Conservation (phyloP, 2,329 filamentous ascomycete genomes). For the Colletotrichum sp. region DNA sequence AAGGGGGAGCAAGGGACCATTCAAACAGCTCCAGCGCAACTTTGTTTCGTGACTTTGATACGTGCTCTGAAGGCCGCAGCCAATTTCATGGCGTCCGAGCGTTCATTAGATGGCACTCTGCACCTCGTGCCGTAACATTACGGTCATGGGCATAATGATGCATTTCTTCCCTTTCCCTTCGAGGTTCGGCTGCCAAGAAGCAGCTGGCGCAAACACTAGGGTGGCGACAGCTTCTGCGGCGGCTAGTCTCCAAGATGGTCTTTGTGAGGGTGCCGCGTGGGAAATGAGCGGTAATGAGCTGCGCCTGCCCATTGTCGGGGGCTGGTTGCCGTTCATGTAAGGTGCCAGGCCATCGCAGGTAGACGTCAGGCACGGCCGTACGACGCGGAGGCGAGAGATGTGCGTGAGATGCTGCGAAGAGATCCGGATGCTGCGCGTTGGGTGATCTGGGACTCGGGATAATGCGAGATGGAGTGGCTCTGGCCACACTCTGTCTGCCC, state of each 20-base stretch:
- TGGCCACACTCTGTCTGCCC: slow-evolving; percentile 4
- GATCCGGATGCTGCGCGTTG: background rate
- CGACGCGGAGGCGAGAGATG: background rate
- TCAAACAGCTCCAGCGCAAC: slow-evolving; percentile 22
- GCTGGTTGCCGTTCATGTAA: background rate
- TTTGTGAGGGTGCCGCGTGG: background rate
- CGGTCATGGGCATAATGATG: background rate
- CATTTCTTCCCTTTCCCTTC: background rate
- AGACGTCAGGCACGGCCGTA: background rate
- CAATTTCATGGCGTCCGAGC: slow-evolving; percentile 18
- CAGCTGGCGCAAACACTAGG: background rate
- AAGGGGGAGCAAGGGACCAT: background rate
- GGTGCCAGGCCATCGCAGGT: background rate
- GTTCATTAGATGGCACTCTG: slow-evolving; percentile 17
- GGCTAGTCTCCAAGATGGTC: background rate
- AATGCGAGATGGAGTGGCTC: slow-evolving; percentile 6
- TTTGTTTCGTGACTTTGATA: slow-evolving; percentile 15
- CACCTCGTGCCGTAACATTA: slow-evolving; percentile 3
- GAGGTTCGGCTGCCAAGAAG: background rate
- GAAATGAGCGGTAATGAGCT: slow-evolving; percentile 9
- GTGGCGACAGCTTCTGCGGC: background rate
- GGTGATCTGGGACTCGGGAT: background rate
- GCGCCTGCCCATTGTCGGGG: background rate
- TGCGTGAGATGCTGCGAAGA: background rate
- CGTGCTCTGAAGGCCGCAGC: slow-evolving; percentile 2